Percentiles rank a stretch among this genome's conserved stretches.
Evolutionary conservation across 169 alveolate genomes (phyloP).

Genomic region (Babesia bovis): DNA sequence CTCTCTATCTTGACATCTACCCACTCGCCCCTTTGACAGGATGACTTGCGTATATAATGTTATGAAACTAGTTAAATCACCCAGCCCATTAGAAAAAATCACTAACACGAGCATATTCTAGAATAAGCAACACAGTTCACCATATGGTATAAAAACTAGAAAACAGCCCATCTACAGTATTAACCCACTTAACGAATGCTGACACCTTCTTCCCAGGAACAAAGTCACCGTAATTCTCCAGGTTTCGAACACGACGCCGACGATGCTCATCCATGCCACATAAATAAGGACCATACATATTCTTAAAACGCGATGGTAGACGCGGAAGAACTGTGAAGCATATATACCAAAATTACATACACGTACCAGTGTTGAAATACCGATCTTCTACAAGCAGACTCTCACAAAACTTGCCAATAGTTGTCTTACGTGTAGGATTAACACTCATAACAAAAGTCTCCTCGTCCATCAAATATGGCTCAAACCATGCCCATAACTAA

Average conservation of each 20-base stretch:
- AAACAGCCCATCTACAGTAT: background rate
- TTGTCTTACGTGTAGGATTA: conserved; percentile 53
- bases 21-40: conserved; percentile 72
- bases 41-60: background rate
- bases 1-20: conserved; percentile 71
- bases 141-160: no score
- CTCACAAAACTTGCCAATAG: conserved; percentile 74
- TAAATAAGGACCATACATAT: conserved; percentile 65
- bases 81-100: no score
- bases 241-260: conserved; percentile 43
- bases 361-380: conserved; percentile 74
- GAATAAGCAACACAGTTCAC: background rate
- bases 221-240: conserved; percentile 52
- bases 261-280: conserved; percentile 55
- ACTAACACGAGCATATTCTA: no score
- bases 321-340: conserved; percentile 71
- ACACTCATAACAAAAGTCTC: conserved; percentile 65
- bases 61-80: no score
- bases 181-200: conserved; percentile 40
- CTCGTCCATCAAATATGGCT: conserved; percentile 75
- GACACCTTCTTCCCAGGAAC: conserved; percentile 37
- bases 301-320: conserved; percentile 74
- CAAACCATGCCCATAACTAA: conserved; percentile 78
- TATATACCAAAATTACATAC: background rate
- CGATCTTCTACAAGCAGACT: conserved; percentile 70